Evolutionary conservation across 2,329 filamentous ascomycete species (phyloP).

Genomic region (Ambrosiella beaveri): DNA sequence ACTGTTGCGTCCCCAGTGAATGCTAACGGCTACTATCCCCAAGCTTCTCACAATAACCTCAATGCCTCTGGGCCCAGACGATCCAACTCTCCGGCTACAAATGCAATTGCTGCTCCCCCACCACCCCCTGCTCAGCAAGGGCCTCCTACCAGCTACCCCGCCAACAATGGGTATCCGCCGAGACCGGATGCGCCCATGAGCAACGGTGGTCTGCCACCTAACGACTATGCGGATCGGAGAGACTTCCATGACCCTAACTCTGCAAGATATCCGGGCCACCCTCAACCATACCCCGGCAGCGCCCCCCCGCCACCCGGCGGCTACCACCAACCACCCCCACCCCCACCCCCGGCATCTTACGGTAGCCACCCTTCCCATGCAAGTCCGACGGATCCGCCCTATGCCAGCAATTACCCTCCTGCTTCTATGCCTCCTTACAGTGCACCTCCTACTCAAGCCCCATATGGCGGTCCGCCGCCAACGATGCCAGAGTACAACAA

Average conservation of each 20-base stretch:
- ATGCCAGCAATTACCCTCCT: constrained; percentile 5
- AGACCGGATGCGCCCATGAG: constrained; percentile 4
- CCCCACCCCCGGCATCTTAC: not conserved
- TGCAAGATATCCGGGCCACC: constrained; percentile 9
- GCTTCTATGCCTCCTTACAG: constrained; percentile 8
- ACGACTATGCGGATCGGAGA: constrained; percentile 8
- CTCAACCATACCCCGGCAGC: constrained; percentile 9
- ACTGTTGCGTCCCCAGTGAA: constrained; percentile 5
- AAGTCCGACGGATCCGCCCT: not conserved
- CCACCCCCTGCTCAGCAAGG: not conserved
- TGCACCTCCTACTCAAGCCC: constrained; percentile 9
- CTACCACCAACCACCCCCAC: constrained; percentile 6
- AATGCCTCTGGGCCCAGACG: constrained; percentile 1
- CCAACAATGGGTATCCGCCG: not conserved
- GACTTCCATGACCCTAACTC: constrained; percentile 2
- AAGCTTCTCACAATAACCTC: not conserved
- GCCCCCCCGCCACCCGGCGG: constrained; percentile 3
- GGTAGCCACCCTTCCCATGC: not conserved
- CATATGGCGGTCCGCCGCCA: constrained; percentile 10
- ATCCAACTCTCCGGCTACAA: constrained; percentile 7
- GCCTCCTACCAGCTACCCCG: not conserved
- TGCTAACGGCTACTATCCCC: constrained; percentile 5
- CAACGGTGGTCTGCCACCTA: constrained; percentile 1
- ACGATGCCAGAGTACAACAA: constrained; percentile 1
- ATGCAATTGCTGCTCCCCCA: constrained; percentile 7